phyloP scores from a whole-genome alignment of 805 yeast genomes.

The Metschnikowia orientalis region DNA sequence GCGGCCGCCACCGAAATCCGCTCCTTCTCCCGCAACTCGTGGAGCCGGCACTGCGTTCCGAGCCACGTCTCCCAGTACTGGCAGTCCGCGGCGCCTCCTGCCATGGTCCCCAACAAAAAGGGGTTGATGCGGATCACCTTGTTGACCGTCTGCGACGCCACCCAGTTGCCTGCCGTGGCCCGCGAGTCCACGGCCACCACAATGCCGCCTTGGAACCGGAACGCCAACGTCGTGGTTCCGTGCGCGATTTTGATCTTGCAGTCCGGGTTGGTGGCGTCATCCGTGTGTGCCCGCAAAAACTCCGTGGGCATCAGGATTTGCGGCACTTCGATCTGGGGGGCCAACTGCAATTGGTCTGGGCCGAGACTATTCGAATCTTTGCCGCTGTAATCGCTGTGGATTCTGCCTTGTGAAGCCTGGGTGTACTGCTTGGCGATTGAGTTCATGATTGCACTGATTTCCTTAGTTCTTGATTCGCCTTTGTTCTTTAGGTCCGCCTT shows the following conservation, averaged over 20 bases:
- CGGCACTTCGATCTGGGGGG: constrained; percentile 69
- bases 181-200: constrained; percentile 96
- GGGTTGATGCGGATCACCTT: constrained; percentile 97
- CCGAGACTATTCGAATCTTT: no score
- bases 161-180: constrained; percentile 97
- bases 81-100: constrained; percentile 99
- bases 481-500: no score
- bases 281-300: constrained; percentile 96
- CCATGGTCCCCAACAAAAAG: constrained; percentile 93
- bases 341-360: constrained; percentile 31
- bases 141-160: constrained; percentile 96
- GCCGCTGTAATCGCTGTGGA: constrained; percentile 26
- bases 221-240: constrained; percentile 98
- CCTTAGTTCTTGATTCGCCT: no score
- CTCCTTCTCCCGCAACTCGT: constrained; percentile 91
- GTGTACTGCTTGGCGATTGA: constrained; percentile 36
- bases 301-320: constrained; percentile 87
- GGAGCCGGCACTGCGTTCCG: constrained; percentile 92
- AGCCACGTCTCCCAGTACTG: constrained; percentile 99
- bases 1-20: constrained; percentile 96
- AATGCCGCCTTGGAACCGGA: constrained; percentile 93
- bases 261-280: constrained; percentile 87
- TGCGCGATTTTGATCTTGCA: constrained; percentile 95
- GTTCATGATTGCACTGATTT: constrained; percentile 26
- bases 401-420: constrained; percentile 25